A percentile compares a stretch with the other conserved stretches of the same genome.
Conservation (phyloP, 148 eudicot species). For the Rhododendron kiyosumense region DNA sequence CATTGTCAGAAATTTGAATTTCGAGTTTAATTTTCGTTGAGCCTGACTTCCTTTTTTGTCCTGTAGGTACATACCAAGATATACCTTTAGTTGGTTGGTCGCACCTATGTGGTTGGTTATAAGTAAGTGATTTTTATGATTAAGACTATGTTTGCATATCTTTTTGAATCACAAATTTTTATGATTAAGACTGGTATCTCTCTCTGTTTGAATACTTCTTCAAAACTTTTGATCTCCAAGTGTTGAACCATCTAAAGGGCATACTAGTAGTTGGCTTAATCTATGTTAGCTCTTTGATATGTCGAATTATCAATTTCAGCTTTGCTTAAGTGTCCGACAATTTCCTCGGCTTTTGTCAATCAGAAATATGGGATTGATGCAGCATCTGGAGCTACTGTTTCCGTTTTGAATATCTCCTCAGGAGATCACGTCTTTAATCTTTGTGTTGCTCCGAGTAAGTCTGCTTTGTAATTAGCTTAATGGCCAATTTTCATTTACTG, state of each 20-base stretch:
- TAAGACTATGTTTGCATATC: too few species aligned
- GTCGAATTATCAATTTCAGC: background rate
- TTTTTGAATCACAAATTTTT: too few species aligned
- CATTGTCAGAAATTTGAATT: too few species aligned
- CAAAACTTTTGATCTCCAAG: too few species aligned
- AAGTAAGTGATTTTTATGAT: too few species aligned
- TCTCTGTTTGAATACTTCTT: too few species aligned
- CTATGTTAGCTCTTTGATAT: background rate
- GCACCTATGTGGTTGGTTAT: too few species aligned
- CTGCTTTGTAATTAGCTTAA: background rate
- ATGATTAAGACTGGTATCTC: too few species aligned
- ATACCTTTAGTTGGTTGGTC: too few species aligned
- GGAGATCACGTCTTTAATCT: constrained; percentile 94
- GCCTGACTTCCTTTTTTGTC: too few species aligned
- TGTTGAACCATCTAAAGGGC: background rate
- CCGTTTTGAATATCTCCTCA: constrained; percentile 47
- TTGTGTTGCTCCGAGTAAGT: constrained; percentile 92
- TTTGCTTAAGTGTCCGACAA: background rate
- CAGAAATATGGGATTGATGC: constrained; percentile 96
- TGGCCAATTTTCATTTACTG: background rate
- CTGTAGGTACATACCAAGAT: too few species aligned
- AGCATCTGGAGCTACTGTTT: constrained; percentile 95
- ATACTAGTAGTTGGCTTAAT: background rate
- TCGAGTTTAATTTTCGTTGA: too few species aligned
- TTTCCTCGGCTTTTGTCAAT: background rate